Evolutionary conservation across 371 early-diverging fungal species (phyloP).

Genomic region (Basidiobolus heterosporus): DNA sequence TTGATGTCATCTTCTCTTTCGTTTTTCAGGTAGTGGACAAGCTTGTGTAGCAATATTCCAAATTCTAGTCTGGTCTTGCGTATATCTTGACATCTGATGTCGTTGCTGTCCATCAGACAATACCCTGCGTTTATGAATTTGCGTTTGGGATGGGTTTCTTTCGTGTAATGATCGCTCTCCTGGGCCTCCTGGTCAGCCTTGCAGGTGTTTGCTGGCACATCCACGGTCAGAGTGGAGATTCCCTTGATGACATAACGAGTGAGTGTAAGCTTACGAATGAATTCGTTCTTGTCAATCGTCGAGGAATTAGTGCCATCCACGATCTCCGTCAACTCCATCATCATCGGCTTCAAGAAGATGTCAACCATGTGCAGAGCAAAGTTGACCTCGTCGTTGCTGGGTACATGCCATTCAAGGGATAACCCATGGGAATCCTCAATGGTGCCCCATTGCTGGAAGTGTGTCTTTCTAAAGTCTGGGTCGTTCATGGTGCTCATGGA

Average conservation of each 20-base stretch:
- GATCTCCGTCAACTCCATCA: slow-evolving; percentile 3
- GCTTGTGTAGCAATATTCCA: slow-evolving; percentile 30
- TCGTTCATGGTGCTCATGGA: slow-evolving; percentile 16
- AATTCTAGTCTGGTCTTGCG: slow-evolving; percentile 26
- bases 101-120: slow-evolving; percentile 30
- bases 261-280: slow-evolving; percentile 14
- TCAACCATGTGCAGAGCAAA: slow-evolving; percentile 23
- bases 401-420: slow-evolving; percentile 57
- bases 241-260: slow-evolving; percentile 33
- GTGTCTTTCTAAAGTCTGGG: slow-evolving; percentile 8
- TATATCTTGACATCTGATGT: slow-evolving; percentile 24
- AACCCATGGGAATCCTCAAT: slow-evolving; percentile 30
- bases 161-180: too few relatives aligned
- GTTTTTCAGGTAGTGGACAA: slow-evolving; percentile 26
- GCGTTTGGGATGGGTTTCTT: slow-evolving; percentile 10
- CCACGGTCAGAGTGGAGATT: slow-evolving; percentile 26
- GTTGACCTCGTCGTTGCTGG: slow-evolving; percentile 40
- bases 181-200: too few relatives aligned
- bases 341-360: slow-evolving; percentile 22
- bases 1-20: slow-evolving; percentile 59
- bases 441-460: slow-evolving; percentile 61
- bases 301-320: too few relatives aligned
- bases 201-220: slow-evolving; percentile 14
- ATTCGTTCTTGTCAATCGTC: too few relatives aligned
- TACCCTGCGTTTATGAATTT: slow-evolving; percentile 33